Percentiles rank a stretch among this genome's conserved stretches.
Conservation (phyloP, 805 yeast genomes). For the Henningerozyma blattae region DNA sequence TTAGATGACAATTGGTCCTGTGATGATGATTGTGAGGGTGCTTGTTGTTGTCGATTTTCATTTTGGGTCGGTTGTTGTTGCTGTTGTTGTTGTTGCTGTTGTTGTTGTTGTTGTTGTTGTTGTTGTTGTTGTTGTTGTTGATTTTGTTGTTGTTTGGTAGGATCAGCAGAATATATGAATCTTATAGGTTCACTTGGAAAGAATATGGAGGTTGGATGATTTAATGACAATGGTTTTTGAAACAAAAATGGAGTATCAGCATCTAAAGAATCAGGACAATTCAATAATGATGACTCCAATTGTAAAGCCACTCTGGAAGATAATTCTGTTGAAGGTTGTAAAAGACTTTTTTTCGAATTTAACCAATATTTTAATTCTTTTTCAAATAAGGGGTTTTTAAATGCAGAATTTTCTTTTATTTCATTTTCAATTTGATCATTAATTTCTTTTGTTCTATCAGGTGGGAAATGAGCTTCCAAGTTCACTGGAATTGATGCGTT, state of each 20-base stretch:
- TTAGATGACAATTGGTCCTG: slow-evolving; percentile 2
- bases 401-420: slow-evolving; percentile 13
- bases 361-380: slow-evolving; percentile 21
- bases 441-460: slow-evolving; percentile 18
- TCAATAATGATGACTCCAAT: slow-evolving; percentile 67
- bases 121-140: neutral
- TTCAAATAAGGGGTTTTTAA: slow-evolving; percentile 19
- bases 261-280: slow-evolving; percentile 89
- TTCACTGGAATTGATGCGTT: neutral
- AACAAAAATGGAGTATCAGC: slow-evolving; percentile 60
- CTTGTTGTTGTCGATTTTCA: no score
- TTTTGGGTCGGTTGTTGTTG: no score
- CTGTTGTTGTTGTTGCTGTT: slow-evolving; percentile 45
- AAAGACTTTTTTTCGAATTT: slow-evolving; percentile 16
- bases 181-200: slow-evolving; percentile 49
- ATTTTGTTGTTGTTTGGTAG: slow-evolving; percentile 1
- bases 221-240: slow-evolving; percentile 62
- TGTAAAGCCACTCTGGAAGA: slow-evolving; percentile 18
- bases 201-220: slow-evolving; percentile 81
- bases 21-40: slow-evolving; percentile 3
- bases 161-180: slow-evolving; percentile 18
- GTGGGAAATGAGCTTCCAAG: slow-evolving; percentile 14
- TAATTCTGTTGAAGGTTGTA: slow-evolving; percentile 22
- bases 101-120: slow-evolving; percentile 49
- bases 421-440: slow-evolving; percentile 17